Base-by-base conservation (phyloP, 169 alveolate genomes). In the Plasmodium gonderi region DNA sequence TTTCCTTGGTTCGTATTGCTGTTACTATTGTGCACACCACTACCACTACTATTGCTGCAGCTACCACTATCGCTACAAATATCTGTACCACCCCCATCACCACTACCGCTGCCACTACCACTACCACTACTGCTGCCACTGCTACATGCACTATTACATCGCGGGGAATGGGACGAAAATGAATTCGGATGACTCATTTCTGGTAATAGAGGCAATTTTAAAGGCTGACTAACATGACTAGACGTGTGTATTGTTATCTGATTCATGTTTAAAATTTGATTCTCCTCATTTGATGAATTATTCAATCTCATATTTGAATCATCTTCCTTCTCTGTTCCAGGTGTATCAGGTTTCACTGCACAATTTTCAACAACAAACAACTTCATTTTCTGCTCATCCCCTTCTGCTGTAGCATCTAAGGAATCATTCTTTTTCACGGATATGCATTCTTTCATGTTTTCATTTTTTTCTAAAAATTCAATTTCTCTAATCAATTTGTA, bases 101-200 rank as follows among this genome's bases (percentile, higher is more conserved):
- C 11, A 33, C 44, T 14, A 20, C 47, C 36, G 12, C 38, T 54
- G 26, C 89, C 26, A 20, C 75, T 68, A 45, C 92, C 64, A 45
- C 54, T 33, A 42, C 83, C 47, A 14, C 23, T 80, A 33, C 20
- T 64, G 47, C 79, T 44, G 14, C 40, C 36, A 8, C 33, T 17
- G 29, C 76, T 36, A 40, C 47, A 17, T 65, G 26, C 12, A 9
- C 23, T 44, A 26, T 20, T 40, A n/a, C 79, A 64, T 23, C 91
- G 83, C 7, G 92, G 91, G 9, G 91, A 80, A 23, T 65, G 91
- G 4, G 89, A 78, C 2, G 80, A 40, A 64, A 65, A 80, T 7
- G 79, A 38, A 80, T 64, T 80, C 31, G 91, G 92, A 17, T 75
- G 87, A 60, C 89, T 75, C 87, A 85, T 85, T 54, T 82, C 91